Conservation (phyloP, 345 rosid species). For the Nephelium lappaceum region DNA sequence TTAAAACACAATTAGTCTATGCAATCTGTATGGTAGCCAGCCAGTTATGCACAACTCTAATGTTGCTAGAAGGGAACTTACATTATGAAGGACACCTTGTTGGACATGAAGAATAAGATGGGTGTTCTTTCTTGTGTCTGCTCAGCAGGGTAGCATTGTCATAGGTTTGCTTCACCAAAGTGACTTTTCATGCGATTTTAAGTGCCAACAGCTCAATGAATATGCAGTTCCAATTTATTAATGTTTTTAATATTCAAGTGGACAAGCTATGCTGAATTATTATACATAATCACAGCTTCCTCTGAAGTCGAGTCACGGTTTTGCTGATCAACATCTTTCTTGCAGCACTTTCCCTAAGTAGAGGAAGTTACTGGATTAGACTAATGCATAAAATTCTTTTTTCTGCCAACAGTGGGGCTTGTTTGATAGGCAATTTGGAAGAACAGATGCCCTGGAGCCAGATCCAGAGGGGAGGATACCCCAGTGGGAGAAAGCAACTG, state of each 20-base stretch:
- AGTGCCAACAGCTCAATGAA: not conserved
- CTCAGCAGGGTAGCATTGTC: not conserved
- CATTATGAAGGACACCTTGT: not conserved
- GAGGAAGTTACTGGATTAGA: not conserved
- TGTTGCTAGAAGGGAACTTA: not conserved
- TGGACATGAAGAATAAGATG: not conserved
- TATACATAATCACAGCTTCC: not conserved
- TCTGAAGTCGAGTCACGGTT: not conserved
- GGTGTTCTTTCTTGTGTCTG: not conserved
- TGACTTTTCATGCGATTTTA: not conserved
- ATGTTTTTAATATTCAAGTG: not conserved
- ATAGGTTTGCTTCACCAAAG: not conserved
- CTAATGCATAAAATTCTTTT: conserved; percentile 11
- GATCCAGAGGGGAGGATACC: conserved; percentile 93
- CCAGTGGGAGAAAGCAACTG: conserved; percentile 73
- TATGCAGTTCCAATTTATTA: not conserved
- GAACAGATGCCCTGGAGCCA: conserved; percentile 65
- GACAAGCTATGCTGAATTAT: not conserved
- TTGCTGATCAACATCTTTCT: no score
- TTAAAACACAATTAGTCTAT: not conserved
- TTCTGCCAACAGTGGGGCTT: conserved; percentile 71
- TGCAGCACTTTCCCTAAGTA: not conserved
- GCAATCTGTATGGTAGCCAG: conserved; percentile 8
- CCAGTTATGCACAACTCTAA: not conserved
- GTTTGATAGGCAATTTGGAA: conserved; percentile 84